These are phyloP conservation scores for Gremmenia infestans DNA, from an alignment of 2,329 filamentous ascomycete genomes.

Conservation along the genomic window DNA sequence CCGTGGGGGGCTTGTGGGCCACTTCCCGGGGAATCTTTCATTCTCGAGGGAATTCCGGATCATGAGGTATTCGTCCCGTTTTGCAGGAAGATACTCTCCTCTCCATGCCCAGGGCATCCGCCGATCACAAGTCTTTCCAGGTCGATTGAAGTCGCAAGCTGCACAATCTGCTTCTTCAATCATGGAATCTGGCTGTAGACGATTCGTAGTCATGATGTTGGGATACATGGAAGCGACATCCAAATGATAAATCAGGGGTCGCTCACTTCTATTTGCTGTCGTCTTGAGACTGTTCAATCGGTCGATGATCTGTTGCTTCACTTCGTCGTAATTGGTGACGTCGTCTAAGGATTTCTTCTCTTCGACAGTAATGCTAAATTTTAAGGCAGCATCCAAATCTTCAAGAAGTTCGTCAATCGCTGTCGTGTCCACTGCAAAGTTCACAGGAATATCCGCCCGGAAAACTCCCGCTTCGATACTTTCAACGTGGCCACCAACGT, in stretches of 20 bases:
- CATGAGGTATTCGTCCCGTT: constrained; percentile 99
- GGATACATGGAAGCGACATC: constrained; percentile 99
- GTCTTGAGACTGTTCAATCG: constrained; percentile 68
- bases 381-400: constrained; percentile 83
- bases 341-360: constrained; percentile 79
- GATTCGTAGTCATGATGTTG: constrained; percentile 99
- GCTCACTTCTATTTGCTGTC: constrained; percentile 78
- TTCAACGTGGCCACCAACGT: constrained; percentile 96
- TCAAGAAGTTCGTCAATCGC: constrained; percentile 84
- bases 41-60: constrained; percentile 87
- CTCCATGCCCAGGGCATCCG: constrained; percentile 96
- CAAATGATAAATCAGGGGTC: constrained; percentile 92
- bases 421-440: constrained; percentile 82
- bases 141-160: constrained; percentile 95
- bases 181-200: constrained; percentile 97
- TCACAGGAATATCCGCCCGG: constrained; percentile 87
- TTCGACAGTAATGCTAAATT: constrained; percentile 81
- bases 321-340: constrained; percentile 74
- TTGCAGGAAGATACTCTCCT: constrained; percentile 93
- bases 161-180: constrained; percentile 94
- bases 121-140: constrained; percentile 94
- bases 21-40: constrained; percentile 82
- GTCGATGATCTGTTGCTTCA: constrained; percentile 75
- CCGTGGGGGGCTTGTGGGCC: constrained; percentile 62
- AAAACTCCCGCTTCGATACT: constrained; percentile 99